Conservation (phyloP, 495 filamentous ascomycete species). For the Rostrohypoxylon terebratum region DNA sequence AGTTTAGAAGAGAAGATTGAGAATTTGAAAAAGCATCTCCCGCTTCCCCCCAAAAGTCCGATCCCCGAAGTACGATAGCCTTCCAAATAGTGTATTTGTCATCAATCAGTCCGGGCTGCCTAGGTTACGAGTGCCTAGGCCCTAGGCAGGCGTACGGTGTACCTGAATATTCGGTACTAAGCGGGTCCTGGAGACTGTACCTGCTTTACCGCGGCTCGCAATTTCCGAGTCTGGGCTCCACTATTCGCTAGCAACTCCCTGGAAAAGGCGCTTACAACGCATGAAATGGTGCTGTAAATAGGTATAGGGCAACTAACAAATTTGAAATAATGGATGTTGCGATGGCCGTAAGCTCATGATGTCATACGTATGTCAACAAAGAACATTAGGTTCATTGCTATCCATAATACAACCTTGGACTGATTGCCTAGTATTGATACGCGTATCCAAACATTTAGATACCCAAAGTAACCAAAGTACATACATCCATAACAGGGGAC, state of each 20-base stretch:
- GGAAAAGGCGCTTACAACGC: neutral
- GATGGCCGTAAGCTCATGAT: constrained; percentile 2
- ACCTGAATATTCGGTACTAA: neutral
- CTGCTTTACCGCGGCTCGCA: constrained; percentile 13
- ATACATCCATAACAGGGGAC: neutral
- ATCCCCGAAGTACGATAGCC: too few relatives aligned
- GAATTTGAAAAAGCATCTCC: neutral
- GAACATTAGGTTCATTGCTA: neutral
- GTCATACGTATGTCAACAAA: constrained; percentile 15
- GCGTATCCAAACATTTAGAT: neutral
- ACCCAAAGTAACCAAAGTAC: neutral
- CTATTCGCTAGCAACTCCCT: neutral
- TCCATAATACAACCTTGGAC: too few relatives aligned
- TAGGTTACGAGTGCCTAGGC: neutral
- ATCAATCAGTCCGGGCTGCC: neutral
- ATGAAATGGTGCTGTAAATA: neutral
- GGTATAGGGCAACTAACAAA: neutral
- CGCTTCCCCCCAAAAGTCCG: neutral
- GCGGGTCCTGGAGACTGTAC: too few relatives aligned
- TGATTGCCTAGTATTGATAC: too few relatives aligned
- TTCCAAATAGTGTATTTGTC: neutral
- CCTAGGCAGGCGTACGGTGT: neutral
- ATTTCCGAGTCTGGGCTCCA: neutral
- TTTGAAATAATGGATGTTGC: neutral
- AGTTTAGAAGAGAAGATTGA: neutral